Evolutionary conservation across 2,329 filamentous ascomycete genomes (phyloP).

Genomic region (Alternaria brassicicola): DNA sequence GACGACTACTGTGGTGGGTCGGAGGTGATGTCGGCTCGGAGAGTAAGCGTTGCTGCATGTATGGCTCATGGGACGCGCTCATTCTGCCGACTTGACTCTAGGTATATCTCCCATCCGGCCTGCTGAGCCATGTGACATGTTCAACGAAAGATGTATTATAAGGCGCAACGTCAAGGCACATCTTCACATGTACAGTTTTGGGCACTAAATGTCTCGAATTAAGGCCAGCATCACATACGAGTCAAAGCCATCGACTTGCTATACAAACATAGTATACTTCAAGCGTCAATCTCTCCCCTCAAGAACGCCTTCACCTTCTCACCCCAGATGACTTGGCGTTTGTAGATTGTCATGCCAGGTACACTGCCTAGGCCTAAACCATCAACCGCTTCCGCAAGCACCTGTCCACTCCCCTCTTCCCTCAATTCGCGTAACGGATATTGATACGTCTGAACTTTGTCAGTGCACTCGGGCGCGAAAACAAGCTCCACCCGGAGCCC

Average conservation of each 20-base stretch:
- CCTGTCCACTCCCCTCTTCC: conserved; percentile 61
- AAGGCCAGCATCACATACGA: background rate
- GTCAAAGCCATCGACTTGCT: background rate
- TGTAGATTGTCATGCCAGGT: conserved; percentile 65
- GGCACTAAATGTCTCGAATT: background rate
- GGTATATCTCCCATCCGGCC: background rate
- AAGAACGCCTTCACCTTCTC: conserved; percentile 61
- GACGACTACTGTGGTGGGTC: background rate
- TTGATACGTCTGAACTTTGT: conserved; percentile 57
- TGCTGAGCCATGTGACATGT: background rate
- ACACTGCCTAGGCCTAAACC: conserved; percentile 63
- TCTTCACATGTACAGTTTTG: conserved; percentile 3
- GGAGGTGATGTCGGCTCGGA: background rate
- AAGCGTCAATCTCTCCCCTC: conserved; percentile 32
- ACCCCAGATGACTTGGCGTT: conserved; percentile 63
- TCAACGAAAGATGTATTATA: background rate
- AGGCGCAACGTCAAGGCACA: background rate
- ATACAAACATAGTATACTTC: background rate
- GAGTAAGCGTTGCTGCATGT: background rate
- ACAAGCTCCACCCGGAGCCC: background rate
- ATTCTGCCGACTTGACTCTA: background rate
- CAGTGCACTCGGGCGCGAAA: background rate
- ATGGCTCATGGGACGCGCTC: background rate
- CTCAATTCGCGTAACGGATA: conserved; percentile 63
- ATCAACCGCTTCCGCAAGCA: conserved; percentile 63